Evolutionary conservation across 306 rosid genomes (phyloP), one percentile per base, ranked within the genome.

Genomic region (Fragaria iinumae): DNA sequence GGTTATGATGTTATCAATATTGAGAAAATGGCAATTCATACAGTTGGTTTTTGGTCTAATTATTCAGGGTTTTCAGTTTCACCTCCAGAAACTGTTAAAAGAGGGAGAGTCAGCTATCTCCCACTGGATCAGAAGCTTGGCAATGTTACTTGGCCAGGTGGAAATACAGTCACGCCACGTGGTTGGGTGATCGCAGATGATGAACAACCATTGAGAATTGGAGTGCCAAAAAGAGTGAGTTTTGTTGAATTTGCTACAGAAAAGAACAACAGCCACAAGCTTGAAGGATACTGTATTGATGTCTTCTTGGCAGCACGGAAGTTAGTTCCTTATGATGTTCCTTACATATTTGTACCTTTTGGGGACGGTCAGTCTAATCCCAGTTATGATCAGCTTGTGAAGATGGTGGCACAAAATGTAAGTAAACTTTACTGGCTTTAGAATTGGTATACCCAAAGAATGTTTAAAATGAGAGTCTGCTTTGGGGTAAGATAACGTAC

Each of bases 101-200:
- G 20, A 63, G 72, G 84, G 66, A 23, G 67, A 83, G 69, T 16
- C 39, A 75, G 70, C 34, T 66, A 67, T 80, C 67, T 83, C 62
- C 73, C 27, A 34, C 74, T 52, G 69, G 84, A 86, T 76, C 96
- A 95, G 79, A 89, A 87, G 84, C 97, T 95, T 78, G 79, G 56
- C 60, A 83, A 77, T 74, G 87, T 90, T 53, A 90, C 90, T 64
- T 95, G 99, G 99, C 96, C 97, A 18, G 97, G 99, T 56, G 97
- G 97, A 70, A 75, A 72, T 80, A 89, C 84, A 16, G 88, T 70
- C 65, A 86, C 73, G 38, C 99, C 99, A 13, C 99, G 97, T 6
- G 99, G 99, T 38, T 95, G 99, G 99, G 96, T 82, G 77, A 73
- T 95, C 82, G 97, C 99, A 57, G 84, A 79, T 68, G 49, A 84